Percentiles rank a stretch among this genome's conserved stretches.
Conservation (phyloP, 495 filamentous ascomycete genomes). For the Saxispiralis lemnorum region DNA sequence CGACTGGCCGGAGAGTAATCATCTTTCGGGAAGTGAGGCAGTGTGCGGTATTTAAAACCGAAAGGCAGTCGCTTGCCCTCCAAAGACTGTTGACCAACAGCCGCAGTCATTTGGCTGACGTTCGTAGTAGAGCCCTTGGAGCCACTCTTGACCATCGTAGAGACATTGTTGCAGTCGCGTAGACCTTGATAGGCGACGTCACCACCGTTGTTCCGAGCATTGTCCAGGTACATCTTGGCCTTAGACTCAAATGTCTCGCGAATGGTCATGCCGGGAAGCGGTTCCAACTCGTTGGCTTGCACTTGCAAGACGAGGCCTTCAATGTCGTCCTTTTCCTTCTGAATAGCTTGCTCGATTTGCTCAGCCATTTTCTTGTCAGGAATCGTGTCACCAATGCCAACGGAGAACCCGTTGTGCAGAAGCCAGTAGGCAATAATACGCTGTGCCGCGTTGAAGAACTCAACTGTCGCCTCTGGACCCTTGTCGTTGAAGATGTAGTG, state of each 20-base stretch:
- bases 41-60: conserved; percentile 93
- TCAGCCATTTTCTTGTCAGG: conserved; percentile 66
- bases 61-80: conserved; percentile 99
- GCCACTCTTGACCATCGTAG: conserved; percentile 86
- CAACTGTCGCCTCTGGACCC: conserved; percentile 48
- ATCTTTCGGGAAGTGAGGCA: conserved; percentile 97
- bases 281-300: conserved; percentile 68
- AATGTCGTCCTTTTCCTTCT: conserved; percentile 64
- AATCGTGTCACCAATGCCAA: conserved; percentile 96
- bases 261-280: conserved; percentile 89
- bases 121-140: conserved; percentile 98
- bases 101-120: conserved; percentile 96
- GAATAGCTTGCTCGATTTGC: conserved; percentile 64
- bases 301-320: conserved; percentile 52
- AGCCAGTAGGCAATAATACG: conserved; percentile 93
- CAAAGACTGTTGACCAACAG: conserved; percentile 93
- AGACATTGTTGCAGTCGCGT: conserved; percentile 88
- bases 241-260: conserved; percentile 95
- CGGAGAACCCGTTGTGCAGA: conserved; percentile 92
- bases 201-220: conserved; percentile 88
- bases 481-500: conserved; percentile 95
- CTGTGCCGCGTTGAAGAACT: conserved; percentile 90
- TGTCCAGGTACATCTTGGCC: conserved; percentile 83
- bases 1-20: conserved; percentile 94
- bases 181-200: conserved; percentile 75